Conservation (phyloP, 1,284 basidiomycete species). For the Moesziomyces parantarcticus region DNA sequence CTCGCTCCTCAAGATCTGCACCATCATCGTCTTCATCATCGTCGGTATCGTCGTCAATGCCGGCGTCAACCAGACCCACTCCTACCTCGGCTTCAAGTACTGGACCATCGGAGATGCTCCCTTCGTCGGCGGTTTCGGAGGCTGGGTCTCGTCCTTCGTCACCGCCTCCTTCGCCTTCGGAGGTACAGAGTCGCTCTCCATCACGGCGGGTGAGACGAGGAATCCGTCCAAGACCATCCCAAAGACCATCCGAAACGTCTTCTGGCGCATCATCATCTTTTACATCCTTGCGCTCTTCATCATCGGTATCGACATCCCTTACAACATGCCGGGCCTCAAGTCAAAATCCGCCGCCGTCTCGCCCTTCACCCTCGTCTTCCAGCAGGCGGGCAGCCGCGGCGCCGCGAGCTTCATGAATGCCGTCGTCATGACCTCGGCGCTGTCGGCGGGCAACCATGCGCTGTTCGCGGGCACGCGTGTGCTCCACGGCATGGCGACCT, state of each 20-base stretch:
- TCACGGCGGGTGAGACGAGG: slow-evolving; percentile 52
- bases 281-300: slow-evolving; percentile 72
- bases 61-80: slow-evolving; percentile 40
- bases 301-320: slow-evolving; percentile 73
- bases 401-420: slow-evolving; percentile 77
- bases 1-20: slow-evolving; percentile 40
- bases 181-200: slow-evolving; percentile 75
- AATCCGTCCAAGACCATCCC: slow-evolving; percentile 55
- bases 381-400: slow-evolving; percentile 68
- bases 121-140: slow-evolving; percentile 64
- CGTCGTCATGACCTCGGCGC: slow-evolving; percentile 79
- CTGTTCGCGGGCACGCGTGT: slow-evolving; percentile 83
- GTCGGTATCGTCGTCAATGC: slow-evolving; percentile 51
- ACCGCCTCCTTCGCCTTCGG: slow-evolving; percentile 76
- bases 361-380: slow-evolving; percentile 67
- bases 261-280: slow-evolving; percentile 73
- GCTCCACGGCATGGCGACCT: slow-evolving; percentile 77
- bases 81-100: slow-evolving; percentile 55
- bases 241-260: slow-evolving; percentile 72
- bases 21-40: slow-evolving; percentile 42
- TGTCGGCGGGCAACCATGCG: slow-evolving; percentile 85
- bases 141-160: slow-evolving; percentile 72
- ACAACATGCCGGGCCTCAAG: slow-evolving; percentile 48
- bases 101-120: slow-evolving; percentile 71
- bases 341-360: slow-evolving; percentile 27